Evolutionary conservation across 2,329 filamentous ascomycete species (phyloP).

Genomic region (Diaporthe batatas): DNA sequence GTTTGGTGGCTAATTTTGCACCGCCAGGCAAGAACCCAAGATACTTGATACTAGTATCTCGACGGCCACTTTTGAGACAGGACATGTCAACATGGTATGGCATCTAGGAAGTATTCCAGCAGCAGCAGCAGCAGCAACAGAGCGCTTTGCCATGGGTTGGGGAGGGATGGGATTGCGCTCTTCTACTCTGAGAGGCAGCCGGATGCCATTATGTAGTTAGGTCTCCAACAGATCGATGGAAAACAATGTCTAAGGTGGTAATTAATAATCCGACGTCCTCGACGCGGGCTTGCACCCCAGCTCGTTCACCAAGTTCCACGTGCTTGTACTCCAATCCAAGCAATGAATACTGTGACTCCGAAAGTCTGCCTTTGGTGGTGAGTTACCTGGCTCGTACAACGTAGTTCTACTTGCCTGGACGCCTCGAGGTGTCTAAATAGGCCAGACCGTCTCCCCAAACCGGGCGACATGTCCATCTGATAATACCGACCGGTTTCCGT

Average conservation of each 20-base stretch:
- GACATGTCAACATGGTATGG: slow-evolving; percentile 34
- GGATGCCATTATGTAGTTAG: slow-evolving; percentile 39
- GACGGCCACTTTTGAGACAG: slow-evolving; percentile 14
- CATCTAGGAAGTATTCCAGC: slow-evolving; percentile 29
- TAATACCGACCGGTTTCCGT: not conserved
- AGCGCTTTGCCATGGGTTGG: slow-evolving; percentile 18
- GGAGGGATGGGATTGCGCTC: not conserved
- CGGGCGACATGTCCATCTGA: not conserved
- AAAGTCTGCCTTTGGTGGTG: too few relatives aligned
- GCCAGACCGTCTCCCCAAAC: too few relatives aligned
- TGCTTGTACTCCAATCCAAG: not conserved
- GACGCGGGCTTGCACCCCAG: not conserved
- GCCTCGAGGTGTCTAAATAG: too few relatives aligned
- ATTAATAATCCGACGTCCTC: slow-evolving; percentile 37
- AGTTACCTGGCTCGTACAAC: not conserved
- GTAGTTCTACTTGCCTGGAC: too few relatives aligned
- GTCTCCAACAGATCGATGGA: slow-evolving; percentile 32
- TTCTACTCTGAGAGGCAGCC: slow-evolving; percentile 26
- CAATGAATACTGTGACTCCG: not conserved
- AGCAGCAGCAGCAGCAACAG: slow-evolving; percentile 15
- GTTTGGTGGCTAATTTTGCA: slow-evolving; percentile 26
- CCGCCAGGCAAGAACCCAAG: slow-evolving; percentile 10
- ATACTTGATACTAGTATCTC: slow-evolving; percentile 25
- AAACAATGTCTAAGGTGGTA: slow-evolving; percentile 38
- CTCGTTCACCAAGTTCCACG: not conserved